Conservation (phyloP, 768 basidiomycete species). For the Cantharellus anzutake region DNA sequence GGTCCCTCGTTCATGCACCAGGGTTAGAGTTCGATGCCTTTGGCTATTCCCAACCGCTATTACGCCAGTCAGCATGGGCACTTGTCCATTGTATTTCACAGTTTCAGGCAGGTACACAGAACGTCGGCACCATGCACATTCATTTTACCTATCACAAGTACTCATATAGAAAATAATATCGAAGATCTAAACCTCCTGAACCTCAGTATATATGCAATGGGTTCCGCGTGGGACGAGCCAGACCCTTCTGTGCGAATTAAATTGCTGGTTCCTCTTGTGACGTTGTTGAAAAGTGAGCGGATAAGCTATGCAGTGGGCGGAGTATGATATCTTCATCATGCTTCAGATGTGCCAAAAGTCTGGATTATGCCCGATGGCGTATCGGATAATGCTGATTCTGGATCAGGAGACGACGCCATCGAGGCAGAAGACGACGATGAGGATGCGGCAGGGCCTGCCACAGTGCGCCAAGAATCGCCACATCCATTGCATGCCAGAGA, state of each 20-base stretch:
- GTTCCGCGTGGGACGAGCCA: slow-evolving; percentile 52
- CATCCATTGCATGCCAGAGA: neutral
- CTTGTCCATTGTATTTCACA: slow-evolving; percentile 21
- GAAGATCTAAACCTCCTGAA: neutral
- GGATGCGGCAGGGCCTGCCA: neutral
- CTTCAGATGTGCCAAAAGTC: slow-evolving; percentile 38
- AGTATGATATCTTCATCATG: neutral
- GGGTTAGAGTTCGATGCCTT: slow-evolving; percentile 15
- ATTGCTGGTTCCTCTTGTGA: slow-evolving; percentile 54
- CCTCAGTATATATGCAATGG: slow-evolving; percentile 22
- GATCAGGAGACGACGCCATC: slow-evolving; percentile 18
- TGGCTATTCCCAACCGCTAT: slow-evolving; percentile 47
- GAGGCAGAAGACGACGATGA: slow-evolving; percentile 20
- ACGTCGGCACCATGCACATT: no score
- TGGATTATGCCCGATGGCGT: slow-evolving; percentile 34
- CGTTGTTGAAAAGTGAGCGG: slow-evolving; percentile 47
- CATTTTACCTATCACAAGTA: no score
- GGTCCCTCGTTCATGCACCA: neutral
- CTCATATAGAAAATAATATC: no score
- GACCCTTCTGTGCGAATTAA: slow-evolving; percentile 45
- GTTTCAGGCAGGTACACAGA: neutral
- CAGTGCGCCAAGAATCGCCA: slow-evolving; percentile 7
- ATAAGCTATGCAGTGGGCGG: neutral
- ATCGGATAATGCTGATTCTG: slow-evolving; percentile 17
- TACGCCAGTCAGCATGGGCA: slow-evolving; percentile 53